Evolutionary conservation across 495 filamentous ascomycete species (phyloP), one percentile per base, ranked within the genome.

Genomic region (Glutinoglossum americanum): DNA sequence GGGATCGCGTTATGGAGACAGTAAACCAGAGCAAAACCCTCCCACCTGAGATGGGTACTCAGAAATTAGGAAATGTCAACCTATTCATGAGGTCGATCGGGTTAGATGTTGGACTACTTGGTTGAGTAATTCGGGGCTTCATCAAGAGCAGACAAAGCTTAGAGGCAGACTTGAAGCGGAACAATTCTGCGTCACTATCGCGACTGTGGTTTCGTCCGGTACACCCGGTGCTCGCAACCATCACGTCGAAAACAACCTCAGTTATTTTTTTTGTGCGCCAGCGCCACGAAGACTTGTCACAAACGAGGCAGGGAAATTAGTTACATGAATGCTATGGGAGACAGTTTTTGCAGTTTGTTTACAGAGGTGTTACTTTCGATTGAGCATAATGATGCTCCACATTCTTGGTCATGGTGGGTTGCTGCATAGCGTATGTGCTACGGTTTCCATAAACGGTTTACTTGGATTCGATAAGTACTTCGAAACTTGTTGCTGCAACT

Each of bases 21-120:
- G 84, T 96, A 8, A 70, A 73, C 39, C 80, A 93, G 33, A 82
- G 85, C 65, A 94, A 92, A 73, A 87, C 84, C 1, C 78, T 97
- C 15, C 92, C 93, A 13, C 74, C 80, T 19, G 87, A 92, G 45
- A 82, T 95, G 79, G 79, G 82, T 19, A 80, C 77, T 62, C 77
- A 83, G 65, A 81, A 89, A 57, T 74, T 93, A 51, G 82, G 82
- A 58, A 90, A 95, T 65, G 93, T 98, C 62, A 97, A 98, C 69
- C 72, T 98, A 30, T 98, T 98, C 68, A 96, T 98, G 90, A 80
- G 87, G 61, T 92, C 90, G 55, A 97, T 98, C 68, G 93, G 92
- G 4, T 75, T 98, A 63, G 93, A 97, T 73, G 92, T 98, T 35
- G 92, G 95, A 63, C 73, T 96, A 59, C 80, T 98, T 61, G 83